These are phyloP conservation scores for Aureobasidium lini DNA, from an alignment of 2,329 filamentous ascomycete genomes.

Conservation along the genomic window DNA sequence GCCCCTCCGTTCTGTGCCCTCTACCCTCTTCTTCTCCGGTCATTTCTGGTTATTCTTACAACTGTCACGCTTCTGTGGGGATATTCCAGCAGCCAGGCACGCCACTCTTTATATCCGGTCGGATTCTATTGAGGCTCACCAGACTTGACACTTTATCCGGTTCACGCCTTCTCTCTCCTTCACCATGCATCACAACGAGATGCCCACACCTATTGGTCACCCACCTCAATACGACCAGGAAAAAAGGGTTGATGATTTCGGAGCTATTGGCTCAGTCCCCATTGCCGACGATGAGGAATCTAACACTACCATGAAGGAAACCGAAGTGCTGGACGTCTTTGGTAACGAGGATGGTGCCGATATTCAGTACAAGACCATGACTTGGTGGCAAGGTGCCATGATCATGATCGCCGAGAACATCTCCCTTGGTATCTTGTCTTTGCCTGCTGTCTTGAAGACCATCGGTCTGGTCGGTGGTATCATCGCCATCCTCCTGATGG, in stretches of 20 bases:
- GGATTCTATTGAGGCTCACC: background rate
- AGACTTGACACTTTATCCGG: background rate
- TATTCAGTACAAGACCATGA: conserved; percentile 46
- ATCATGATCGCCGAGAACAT: conserved; percentile 54
- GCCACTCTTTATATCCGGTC: background rate
- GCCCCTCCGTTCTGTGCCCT: conserved; percentile 2
- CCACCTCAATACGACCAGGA: conserved; percentile 11
- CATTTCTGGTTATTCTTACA: conserved; percentile 8
- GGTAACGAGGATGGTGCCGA: conserved; percentile 19
- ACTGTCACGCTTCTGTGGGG: conserved; percentile 4
- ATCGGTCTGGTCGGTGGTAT: conserved; percentile 48
- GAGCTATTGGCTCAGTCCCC: background rate
- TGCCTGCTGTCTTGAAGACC: conserved; percentile 46
- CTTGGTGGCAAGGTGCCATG: conserved; percentile 34
- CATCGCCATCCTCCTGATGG: conserved; percentile 47
- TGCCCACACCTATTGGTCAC: conserved; percentile 1
- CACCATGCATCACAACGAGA: conserved; percentile 9
- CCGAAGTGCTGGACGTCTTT: conserved; percentile 10
- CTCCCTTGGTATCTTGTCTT: conserved; percentile 48
- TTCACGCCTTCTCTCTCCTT: background rate
- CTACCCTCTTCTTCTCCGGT: background rate
- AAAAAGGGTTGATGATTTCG: conserved; percentile 5
- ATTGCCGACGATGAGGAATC: conserved; percentile 7
- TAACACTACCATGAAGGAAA: conserved; percentile 8
- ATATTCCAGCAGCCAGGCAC: background rate